Evolutionary conservation across 202 grass and related monocot genomes (phyloP), one percentile per base, ranked within the genome.

Genomic region (Saccharum hybrid): DNA sequence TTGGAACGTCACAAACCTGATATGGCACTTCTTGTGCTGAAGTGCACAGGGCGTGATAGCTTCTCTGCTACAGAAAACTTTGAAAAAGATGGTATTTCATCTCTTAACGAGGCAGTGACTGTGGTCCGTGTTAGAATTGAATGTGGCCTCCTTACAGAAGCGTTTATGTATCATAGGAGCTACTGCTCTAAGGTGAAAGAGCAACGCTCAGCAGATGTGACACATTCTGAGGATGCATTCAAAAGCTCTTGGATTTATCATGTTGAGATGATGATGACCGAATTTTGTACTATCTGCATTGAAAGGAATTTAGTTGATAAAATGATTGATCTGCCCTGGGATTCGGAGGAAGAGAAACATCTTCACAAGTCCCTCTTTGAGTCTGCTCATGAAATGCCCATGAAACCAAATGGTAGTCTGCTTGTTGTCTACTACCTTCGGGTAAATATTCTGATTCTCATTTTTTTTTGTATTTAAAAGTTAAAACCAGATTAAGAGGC

Each of bases 241-340:
- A 72, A 49, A 85, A 88, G 73, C 12, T 87, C 78, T 83, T 91
- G 88, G 88, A 61, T 82, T 34, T 85, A 96, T 57, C 87, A 91
- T 63, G 72, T 93, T 77, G 91, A 98, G 71, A 70, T 90, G 49
- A 83, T 98, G 82, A 81, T 86, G 72, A 86, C 81, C 40, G 96
- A 98, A 70, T 91, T 98, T 71, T 98, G 91, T 80, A 71, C 68
- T 72, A 88, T 93, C 63, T 95, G 96, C 76, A 85, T 92, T 52
- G 86, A 90, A 43, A 91, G 89, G 71, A 93, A 90, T 49, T 56
- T 90, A 63, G 87, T 86, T 75, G 90, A 94, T 86, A 88, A 86
- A 91, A 90, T 97, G 83, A 97, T 97, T 78, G 92, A 97, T 74
- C 83, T 98, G 74, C 92, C 95, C 66, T 98, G 95, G 95, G 88